Evolutionary conservation across 306 rosid species (phyloP).

Genomic region (Styphnolobium japonicum): DNA sequence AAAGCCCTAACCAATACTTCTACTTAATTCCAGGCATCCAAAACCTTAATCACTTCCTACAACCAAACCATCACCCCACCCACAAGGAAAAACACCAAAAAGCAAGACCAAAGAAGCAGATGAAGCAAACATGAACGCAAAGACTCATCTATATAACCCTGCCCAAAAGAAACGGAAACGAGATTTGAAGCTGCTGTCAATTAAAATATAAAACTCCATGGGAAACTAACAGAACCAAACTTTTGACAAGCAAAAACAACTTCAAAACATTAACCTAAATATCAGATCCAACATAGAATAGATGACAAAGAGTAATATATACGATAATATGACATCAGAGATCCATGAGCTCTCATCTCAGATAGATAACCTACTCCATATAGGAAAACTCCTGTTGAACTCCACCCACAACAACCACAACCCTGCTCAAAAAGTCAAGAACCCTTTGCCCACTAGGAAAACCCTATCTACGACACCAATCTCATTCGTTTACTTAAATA

Average conservation of each 20-base stretch:
- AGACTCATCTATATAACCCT: not conserved
- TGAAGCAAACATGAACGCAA: not conserved
- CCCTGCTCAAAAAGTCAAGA: not conserved
- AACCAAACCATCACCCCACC: not conserved
- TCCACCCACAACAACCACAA: not conserved
- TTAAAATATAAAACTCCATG: not conserved
- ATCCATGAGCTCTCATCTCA: not conserved
- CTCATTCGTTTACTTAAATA: not conserved
- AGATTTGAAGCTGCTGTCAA: not conserved
- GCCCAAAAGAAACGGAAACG: not conserved
- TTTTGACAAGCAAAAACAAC: not conserved
- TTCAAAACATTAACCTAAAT: not conserved
- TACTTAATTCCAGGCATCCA: not conserved
- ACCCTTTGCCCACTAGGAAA: not conserved
- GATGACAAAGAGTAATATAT: not conserved
- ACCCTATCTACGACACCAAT: not conserved
- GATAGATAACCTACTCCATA: not conserved
- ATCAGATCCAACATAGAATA: not conserved
- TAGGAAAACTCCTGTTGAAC: not conserved
- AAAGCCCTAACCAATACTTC: not conserved
- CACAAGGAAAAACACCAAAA: not conserved
- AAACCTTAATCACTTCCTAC: not conserved
- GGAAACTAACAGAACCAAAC: not conserved
- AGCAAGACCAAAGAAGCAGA: not conserved
- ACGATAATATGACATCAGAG: not conserved